Percentiles rank a stretch among this genome's conserved stretches.
Evolutionary conservation across 1,139 yeast genomes (phyloP).

Genomic region (Pichia sp.): DNA sequence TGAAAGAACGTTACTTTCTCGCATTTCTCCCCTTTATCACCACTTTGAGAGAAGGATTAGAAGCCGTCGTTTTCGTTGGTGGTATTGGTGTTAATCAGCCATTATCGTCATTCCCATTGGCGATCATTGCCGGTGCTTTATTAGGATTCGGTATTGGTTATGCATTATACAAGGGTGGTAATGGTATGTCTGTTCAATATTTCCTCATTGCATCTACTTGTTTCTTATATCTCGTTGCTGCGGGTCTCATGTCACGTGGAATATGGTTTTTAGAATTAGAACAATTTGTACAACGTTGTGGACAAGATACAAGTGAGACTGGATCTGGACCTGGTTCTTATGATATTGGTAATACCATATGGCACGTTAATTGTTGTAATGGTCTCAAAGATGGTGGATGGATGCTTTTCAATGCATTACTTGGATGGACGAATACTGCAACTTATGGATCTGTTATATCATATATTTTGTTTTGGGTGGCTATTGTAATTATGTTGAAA

Average conservation of each 20-base stretch:
- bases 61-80: constrained; percentile 86
- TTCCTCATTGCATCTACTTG: constrained; percentile 81
- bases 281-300: constrained; percentile 56
- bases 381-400: constrained; percentile 88
- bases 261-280: constrained; percentile 85
- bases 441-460: constrained; percentile 86
- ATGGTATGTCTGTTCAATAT: constrained; percentile 66
- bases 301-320: constrained; percentile 81
- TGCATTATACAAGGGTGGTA: constrained; percentile 70
- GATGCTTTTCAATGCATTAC: constrained; percentile 85
- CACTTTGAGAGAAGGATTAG: constrained; percentile 83
- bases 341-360: constrained; percentile 67
- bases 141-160: constrained; percentile 65
- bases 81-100: constrained; percentile 82
- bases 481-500: constrained; percentile 48
- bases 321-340: constrained; percentile 96
- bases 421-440: constrained; percentile 96
- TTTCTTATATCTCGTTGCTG: constrained; percentile 77
- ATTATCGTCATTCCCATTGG: constrained; percentile 72
- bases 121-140: constrained; percentile 64
- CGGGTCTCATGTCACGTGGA: constrained; percentile 85
- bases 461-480: constrained; percentile 70
- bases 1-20: constrained; percentile 62
- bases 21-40: constrained; percentile 76
- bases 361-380: constrained; percentile 98